Base-by-base conservation (phyloP, 2,329 filamentous ascomycete genomes). In the Fusarium xyrophilum region DNA sequence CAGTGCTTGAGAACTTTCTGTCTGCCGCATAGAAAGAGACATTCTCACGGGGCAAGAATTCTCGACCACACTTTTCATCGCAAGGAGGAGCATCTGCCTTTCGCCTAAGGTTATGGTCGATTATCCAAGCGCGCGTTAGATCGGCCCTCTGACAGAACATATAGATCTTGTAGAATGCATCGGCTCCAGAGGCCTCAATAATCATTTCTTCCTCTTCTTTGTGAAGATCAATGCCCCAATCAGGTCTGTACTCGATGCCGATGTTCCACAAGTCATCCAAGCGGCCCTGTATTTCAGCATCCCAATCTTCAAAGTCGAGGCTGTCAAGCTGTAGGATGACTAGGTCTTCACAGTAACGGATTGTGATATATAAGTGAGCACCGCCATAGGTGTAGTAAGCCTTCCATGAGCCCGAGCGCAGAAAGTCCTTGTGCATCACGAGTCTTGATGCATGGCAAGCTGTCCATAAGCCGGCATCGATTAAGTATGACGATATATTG, bases 261-360 rank as follows among this genome's bases (percentile, higher is more conserved):
- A 28, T 15, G 4, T 44, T 15, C 2, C 2, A 0, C 3, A 28
- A 7, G 19, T 4, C 0, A 7, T n/a, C 4, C 2, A n/a, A 28
- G 42, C 6, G 13, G 3, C 8, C 9, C 19, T 11, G 2, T 11
- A 6, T 44, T 10, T n/a, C 42, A 44, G 5, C 19, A 44, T 19
- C 15, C 15, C 10, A 25, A 3, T 25, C 13, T 25, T 19, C 7
- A 3, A 19, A 19, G 12, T 42, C 7, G 40, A 42, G 7, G 4
- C 11, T 25, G 17, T 43, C 40, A 7, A 19, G 7, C 17, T 28
- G 19, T 2, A 28, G 6, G 27, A 28, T 44, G 11, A 44, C 42
- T 3, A 44, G 25, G 19, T 21, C 23, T 3, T 25, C 3, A 3
- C 1, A 6, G 9, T 4, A 4, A 28, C 9, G 9, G 13, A 44